Evolutionary conservation across 2,329 filamentous ascomycete species (phyloP).

Genomic region (Botrytis cinerea): DNA sequence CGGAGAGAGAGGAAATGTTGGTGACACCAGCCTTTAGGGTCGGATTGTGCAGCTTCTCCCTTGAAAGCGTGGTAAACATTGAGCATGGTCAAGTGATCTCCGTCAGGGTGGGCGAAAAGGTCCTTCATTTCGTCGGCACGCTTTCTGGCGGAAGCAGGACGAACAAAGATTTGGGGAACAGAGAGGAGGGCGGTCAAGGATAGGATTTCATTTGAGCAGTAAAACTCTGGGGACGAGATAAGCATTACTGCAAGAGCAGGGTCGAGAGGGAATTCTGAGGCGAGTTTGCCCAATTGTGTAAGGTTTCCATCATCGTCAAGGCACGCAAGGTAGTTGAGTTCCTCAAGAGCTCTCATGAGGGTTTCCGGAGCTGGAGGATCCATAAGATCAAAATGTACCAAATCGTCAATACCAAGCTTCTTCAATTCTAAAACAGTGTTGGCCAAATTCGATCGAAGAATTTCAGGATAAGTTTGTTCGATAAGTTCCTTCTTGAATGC

Average conservation of each 20-base stretch:
- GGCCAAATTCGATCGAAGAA: conserved; percentile 89
- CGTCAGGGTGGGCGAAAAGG: conserved; percentile 87
- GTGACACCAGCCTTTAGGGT: conserved; percentile 91
- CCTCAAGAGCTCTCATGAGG: conserved; percentile 94
- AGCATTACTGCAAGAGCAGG: conserved; percentile 95
- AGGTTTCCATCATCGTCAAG: conserved; percentile 95
- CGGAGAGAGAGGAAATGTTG: conserved; percentile 93
- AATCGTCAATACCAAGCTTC: conserved; percentile 91
- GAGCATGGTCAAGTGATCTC: conserved; percentile 92
- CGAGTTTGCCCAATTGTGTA: conserved; percentile 79
- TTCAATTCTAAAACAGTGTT: conserved; percentile 96
- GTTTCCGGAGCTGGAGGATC: conserved; percentile 97
- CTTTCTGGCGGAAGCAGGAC: conserved; percentile 81
- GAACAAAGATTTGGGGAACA: conserved; percentile 90
- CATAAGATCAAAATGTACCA: conserved; percentile 99
- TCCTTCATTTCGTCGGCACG: conserved; percentile 97
- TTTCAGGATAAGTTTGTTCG: conserved; percentile 94
- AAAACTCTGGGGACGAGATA: conserved; percentile 95
- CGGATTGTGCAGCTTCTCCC: conserved; percentile 65
- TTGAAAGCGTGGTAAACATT: conserved; percentile 99
- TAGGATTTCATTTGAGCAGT: conserved; percentile 97
- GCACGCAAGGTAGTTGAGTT: conserved; percentile 95
- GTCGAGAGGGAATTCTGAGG: conserved; percentile 94
- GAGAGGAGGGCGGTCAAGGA: conserved; percentile 93
- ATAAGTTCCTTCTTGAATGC: conserved; percentile 98